Percentiles rank a stretch among this genome's conserved stretches.
These are phyloP conservation scores for Mycocentrospora acerina DNA, from an alignment of 2,329 filamentous ascomycete species.

Conservation along the genomic window DNA sequence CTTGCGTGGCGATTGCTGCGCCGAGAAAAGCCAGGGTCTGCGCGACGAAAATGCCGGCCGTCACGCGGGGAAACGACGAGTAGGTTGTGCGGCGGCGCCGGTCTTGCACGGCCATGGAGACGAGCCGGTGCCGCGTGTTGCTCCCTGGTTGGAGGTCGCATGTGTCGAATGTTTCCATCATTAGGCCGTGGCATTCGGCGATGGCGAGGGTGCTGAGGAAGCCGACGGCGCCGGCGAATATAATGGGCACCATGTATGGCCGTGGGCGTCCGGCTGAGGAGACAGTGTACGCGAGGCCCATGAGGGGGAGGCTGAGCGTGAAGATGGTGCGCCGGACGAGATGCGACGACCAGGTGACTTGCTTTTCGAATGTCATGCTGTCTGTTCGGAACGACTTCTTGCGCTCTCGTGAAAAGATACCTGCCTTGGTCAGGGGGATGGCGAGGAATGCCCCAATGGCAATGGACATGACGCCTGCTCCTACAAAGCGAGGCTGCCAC, in stretches of 20 bases:
- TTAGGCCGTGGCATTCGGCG: slow-evolving; percentile 72
- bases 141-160: slow-evolving; percentile 74
- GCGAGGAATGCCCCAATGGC: slow-evolving; percentile 69
- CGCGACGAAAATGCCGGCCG: slow-evolving; percentile 69
- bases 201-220: slow-evolving; percentile 73
- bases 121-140: slow-evolving; percentile 53
- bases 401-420: slow-evolving; percentile 66
- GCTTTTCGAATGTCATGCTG: slow-evolving; percentile 66
- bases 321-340: slow-evolving; percentile 69
- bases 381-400: slow-evolving; percentile 61
- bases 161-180: slow-evolving; percentile 83
- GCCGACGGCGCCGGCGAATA: slow-evolving; percentile 66
- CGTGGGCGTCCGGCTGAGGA: slow-evolving; percentile 62
- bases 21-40: slow-evolving; percentile 70
- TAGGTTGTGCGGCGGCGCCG: slow-evolving; percentile 65
- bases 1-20: slow-evolving; percentile 66
- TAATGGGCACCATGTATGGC: slow-evolving; percentile 63
- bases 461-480: slow-evolving; percentile 65
- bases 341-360: slow-evolving; percentile 70
- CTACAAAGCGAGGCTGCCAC: slow-evolving; percentile 65
- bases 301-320: slow-evolving; percentile 65
- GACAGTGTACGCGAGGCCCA: slow-evolving; percentile 67
- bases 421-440: slow-evolving; percentile 73
- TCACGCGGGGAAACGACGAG: slow-evolving; percentile 73
- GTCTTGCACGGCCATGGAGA: slow-evolving; percentile 48